Percentiles rank a stretch among this genome's conserved stretches.
phyloP scores from a whole-genome alignment of 2,329 filamentous ascomycete genomes.

The Penicillium paneum region DNA sequence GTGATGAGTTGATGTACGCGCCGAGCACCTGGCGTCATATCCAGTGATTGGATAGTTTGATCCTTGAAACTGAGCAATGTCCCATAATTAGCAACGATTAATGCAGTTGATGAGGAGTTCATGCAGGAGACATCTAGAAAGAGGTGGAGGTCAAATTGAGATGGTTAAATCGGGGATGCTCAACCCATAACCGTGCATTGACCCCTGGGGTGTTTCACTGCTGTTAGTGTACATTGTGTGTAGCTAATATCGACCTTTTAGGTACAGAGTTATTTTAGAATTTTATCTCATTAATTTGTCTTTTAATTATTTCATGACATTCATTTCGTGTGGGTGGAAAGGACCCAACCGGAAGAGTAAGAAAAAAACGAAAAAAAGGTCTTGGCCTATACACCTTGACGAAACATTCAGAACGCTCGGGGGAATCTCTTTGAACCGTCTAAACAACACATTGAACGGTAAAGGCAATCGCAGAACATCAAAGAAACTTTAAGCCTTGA shows the following conservation, averaged over 20 bases:
- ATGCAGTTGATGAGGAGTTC: slow-evolving; percentile 1
- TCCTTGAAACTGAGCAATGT: slow-evolving; percentile 10
- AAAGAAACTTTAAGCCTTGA: slow-evolving; percentile 61
- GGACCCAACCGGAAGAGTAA: slow-evolving; percentile 9
- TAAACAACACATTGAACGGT: slow-evolving; percentile 30
- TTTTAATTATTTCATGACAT: slow-evolving; percentile 20
- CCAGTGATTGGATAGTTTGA: not conserved
- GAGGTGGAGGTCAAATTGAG: not conserved
- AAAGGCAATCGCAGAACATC: slow-evolving; percentile 21
- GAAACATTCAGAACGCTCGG: slow-evolving; percentile 29
- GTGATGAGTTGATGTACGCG: slow-evolving; percentile 22
- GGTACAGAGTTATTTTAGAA: not conserved
- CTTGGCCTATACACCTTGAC: slow-evolving; percentile 23
- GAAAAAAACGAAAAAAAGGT: slow-evolving; percentile 6
- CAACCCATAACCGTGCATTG: slow-evolving; percentile 1
- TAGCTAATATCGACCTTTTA: not conserved
- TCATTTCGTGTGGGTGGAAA: slow-evolving; percentile 14
- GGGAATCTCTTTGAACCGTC: slow-evolving; percentile 38
- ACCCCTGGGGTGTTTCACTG: not conserved
- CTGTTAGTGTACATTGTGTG: not conserved
- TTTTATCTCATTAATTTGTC: slow-evolving; percentile 14
- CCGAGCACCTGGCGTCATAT: slow-evolving; percentile 17
- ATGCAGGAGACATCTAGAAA: not conserved
- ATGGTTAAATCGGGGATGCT: not conserved
- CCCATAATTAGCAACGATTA: slow-evolving; percentile 26